These are phyloP conservation scores for Pleurotus pulmonarius DNA, from an alignment of 768 basidiomycete genomes.

Conservation along the genomic window DNA sequence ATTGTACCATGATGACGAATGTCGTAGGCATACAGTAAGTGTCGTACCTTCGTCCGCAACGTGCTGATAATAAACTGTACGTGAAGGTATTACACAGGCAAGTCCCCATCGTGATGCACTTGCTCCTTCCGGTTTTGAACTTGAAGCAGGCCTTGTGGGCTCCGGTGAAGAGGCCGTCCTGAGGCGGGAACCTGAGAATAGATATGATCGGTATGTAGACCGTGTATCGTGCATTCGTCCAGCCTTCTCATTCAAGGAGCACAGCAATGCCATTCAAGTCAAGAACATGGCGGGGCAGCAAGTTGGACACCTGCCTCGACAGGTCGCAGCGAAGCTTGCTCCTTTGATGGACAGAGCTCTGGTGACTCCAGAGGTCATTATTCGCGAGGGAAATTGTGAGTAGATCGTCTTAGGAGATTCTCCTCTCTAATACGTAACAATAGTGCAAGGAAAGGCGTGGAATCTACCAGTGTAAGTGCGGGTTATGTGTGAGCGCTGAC, in stretches of 20 bases:
- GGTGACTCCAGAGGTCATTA: slow-evolving; percentile 70
- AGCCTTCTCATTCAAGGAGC: not conserved
- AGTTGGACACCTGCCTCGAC: slow-evolving; percentile 78
- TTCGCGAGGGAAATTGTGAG: slow-evolving; percentile 67
- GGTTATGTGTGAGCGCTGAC: not conserved
- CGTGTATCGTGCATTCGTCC: not conserved
- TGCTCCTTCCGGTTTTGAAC: slow-evolving; percentile 8
- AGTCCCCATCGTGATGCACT: not conserved
- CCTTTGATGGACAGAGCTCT: slow-evolving; percentile 63
- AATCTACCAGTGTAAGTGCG: slow-evolving; percentile 46
- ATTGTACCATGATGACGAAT: slow-evolving; percentile 51
- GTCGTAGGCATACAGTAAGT: slow-evolving; percentile 80
- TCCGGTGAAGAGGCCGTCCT: slow-evolving; percentile 74
- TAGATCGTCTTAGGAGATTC: slow-evolving; percentile 37
- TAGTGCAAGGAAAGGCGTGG: not conserved
- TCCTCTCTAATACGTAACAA: slow-evolving; percentile 20
- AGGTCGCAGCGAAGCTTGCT: slow-evolving; percentile 55
- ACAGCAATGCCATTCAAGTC: slow-evolving; percentile 78
- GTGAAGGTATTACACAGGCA: slow-evolving; percentile 31
- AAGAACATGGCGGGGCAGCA: slow-evolving; percentile 69
- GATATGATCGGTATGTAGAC: slow-evolving; percentile 54
- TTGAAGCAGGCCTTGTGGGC: slow-evolving; percentile 67
- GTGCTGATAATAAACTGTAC: not conserved
- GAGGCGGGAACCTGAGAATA: slow-evolving; percentile 62
- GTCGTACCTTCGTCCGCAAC: no score